Evolutionary conservation across 495 filamentous ascomycete genomes (phyloP).

Genomic region (Tuber magnatum): DNA sequence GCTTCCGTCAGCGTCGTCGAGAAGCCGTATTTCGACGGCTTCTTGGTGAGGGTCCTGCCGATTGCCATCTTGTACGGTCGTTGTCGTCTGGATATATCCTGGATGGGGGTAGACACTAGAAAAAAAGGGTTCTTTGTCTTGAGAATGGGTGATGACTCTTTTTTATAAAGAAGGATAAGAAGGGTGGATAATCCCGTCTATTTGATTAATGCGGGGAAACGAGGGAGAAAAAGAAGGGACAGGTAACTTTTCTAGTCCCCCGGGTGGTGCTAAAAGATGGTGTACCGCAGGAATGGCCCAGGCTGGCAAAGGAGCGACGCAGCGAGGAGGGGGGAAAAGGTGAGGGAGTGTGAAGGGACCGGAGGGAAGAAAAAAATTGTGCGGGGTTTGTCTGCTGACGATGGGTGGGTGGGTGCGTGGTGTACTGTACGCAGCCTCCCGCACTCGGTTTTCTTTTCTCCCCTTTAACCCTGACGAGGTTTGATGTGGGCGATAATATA

Average conservation of each 20-base stretch:
- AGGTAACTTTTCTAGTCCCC: neutral
- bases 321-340: neutral
- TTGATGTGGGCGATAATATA: constrained; percentile 5
- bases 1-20: constrained; percentile 44
- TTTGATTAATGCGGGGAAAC: neutral
- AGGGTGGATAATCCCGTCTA: neutral
- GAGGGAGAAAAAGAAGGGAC: neutral
- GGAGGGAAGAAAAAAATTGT: neutral
- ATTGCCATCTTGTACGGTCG: constrained; percentile 27
- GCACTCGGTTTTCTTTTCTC: neutral
- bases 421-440: neutral
- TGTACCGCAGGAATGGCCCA: neutral
- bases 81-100: neutral
- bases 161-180: neutral
- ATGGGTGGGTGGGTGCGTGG: constrained; percentile 1
- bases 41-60: constrained; percentile 31
- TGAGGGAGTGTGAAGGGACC: neutral
- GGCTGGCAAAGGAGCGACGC: neutral
- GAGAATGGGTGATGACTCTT: neutral
- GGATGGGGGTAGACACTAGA: neutral
- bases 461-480: constrained; percentile 1
- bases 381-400: constrained; percentile 3
- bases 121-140: neutral
- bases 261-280: constrained; percentile 1
- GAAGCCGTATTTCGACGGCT: constrained; percentile 35